Base-by-base conservation (phyloP, 2,329 filamentous ascomycete species). In the Capronia coronata region DNA sequence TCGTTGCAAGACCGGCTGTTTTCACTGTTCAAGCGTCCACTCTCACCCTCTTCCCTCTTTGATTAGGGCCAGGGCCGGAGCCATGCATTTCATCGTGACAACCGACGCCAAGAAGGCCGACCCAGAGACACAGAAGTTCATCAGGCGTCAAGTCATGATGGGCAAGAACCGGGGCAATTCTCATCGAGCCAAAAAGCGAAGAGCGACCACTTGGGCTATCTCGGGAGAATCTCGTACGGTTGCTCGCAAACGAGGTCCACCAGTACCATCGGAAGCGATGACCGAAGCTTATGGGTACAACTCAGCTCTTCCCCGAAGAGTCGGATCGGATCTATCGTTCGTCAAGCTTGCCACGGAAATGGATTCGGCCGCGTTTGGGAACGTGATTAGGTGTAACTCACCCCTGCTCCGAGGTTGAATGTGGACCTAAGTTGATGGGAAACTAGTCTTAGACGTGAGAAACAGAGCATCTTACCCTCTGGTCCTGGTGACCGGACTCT, bases 401-500 rank as follows among this genome's bases (percentile, higher is more conserved):
- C 41, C 19, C 37, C 27, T 49, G 38, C 30, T 27, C 14, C 5
- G 14, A 14, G 18, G 13, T 30, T 32, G 22, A 23, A n/a, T n/a
- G 18, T 19, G 37, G 11, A 14, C 22, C 46, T 50, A 38, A 53
- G 34, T 39, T 16, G 37, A 22, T 38, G 5, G 5, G 14, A 22
- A 14, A 30, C 10, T 43, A 69, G 64, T 68, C 56, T 63, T 61
- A 8, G 54, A 59, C 30, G 61, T 66, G 16, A 61, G 64, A 1
- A 67, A 66, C 37, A 51, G 59, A 34, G 52, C 62, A 16, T 44
- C 68, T 9, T 68, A 64, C 51, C 64, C 62, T n/a, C 56, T 69
- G 4, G 63, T 67, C 45, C 43, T 55, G n/a, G 64, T 59, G 41
- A 61, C 68, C 8, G 32, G 57, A 18, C 66, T 67, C 49, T 54